Evolutionary conservation across 768 basidiomycete genomes (phyloP).

Genomic region (Pleurotus pulmonarius): DNA sequence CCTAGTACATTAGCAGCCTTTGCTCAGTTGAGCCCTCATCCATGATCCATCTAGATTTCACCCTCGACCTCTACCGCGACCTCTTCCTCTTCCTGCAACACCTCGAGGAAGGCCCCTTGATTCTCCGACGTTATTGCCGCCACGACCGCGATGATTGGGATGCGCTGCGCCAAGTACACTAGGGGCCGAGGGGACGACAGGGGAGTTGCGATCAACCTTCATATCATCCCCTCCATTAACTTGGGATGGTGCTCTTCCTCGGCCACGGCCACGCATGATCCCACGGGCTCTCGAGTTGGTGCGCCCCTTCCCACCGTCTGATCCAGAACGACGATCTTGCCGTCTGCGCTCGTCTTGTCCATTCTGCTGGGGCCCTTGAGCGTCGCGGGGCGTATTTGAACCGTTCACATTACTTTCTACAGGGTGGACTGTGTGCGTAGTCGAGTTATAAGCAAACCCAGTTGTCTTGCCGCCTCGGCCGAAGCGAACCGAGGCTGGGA

Average conservation of each 20-base stretch:
- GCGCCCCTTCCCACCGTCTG: not conserved
- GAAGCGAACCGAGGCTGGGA: constrained; percentile 69
- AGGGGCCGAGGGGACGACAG: not conserved
- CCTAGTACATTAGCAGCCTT: too few species aligned
- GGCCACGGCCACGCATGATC: not conserved
- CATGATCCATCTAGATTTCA: not conserved
- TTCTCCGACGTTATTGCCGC: not conserved
- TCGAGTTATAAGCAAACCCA: constrained; percentile 35
- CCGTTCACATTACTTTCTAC: not conserved
- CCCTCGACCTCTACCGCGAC: not conserved
- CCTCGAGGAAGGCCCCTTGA: not conserved
- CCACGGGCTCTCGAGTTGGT: not conserved
- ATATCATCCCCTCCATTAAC: not conserved
- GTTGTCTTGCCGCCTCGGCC: constrained; percentile 64
- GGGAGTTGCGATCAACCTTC: not conserved
- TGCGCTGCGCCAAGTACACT: not conserved
- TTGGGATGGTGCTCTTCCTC: not conserved
- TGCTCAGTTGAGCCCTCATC: too few species aligned
- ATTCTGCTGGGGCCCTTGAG: not conserved
- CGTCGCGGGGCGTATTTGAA: not conserved
- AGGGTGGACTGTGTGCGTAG: not conserved
- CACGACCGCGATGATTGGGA: not conserved
- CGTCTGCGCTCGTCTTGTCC: not conserved
- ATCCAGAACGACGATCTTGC: not conserved
- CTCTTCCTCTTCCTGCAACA: not conserved